Base-by-base conservation (phyloP, 768 basidiomycete genomes). In the Rubroboletus satanas region DNA sequence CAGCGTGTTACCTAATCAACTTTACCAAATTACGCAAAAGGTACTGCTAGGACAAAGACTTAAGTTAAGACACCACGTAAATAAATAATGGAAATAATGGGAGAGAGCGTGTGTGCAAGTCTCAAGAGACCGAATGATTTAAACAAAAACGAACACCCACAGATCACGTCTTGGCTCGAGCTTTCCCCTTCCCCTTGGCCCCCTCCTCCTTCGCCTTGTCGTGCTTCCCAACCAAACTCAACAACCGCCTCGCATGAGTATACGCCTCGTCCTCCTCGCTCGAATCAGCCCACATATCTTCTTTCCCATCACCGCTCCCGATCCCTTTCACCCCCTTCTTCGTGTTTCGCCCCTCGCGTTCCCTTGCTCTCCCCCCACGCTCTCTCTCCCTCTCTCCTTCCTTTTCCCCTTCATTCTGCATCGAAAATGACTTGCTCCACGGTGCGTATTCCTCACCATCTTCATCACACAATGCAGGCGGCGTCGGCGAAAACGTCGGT, bases 261-360 rank as follows among this genome's bases (percentile, higher is more conserved):
- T 91, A 90, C 66, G 77, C 83, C 56, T 79, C 83, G 63, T 88
- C 87, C 60, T 89, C 85, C 48, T 87, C 86, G 62, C 85, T 85
- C 61, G 88, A 88, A 62, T 92, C 86, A 56, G 79, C 77, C 90
- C 88, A 90, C 56, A 83, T 64, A 58, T 83, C 81, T 39, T 32
- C 44, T 39, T 9, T 29, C 33, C 7, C 35, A n/a, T 23, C 35
- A 12, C 21, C 37, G 2, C 33, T 7, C 18, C 28, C 2, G 8
- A 26, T 38, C 9, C 21, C 7, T 15, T 15, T 35, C 21, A 1
- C 21, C 3, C 14, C 21, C 32, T 9, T 55, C 23, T n/a, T 41
- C 50, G 29, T 31, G 23, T 28, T 52, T 18, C 52, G 48, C 28
- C 42, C 52, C 14, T 18, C 70, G 7, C 51, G 55, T 21, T n/a